phyloP scores from a whole-genome alignment of 345 rosid species.

The Gossypium anomalum region DNA sequence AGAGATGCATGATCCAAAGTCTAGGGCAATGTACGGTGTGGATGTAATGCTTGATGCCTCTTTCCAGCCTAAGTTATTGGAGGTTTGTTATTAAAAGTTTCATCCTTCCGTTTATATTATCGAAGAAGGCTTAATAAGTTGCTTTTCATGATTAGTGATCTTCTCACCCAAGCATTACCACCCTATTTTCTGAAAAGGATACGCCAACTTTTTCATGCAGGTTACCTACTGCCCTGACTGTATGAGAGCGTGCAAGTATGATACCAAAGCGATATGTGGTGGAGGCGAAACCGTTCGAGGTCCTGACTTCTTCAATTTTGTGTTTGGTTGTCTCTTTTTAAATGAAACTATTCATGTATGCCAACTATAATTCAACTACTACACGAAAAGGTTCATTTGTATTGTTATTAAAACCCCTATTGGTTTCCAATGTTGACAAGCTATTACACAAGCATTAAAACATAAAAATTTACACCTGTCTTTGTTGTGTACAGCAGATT shows the following conservation, averaged over 20 bases:
- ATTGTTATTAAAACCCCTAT: not conserved
- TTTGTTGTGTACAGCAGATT: not conserved
- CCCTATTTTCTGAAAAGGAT: not conserved
- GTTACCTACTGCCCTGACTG: constrained; percentile 95
- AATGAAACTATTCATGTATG: constrained; percentile 53
- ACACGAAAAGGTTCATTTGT: not conserved
- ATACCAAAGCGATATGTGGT: constrained; percentile 44
- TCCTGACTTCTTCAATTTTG: constrained; percentile 64
- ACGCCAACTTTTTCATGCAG: constrained; percentile 29
- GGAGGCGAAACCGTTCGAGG: constrained; percentile 41
- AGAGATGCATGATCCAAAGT: constrained; percentile 74
- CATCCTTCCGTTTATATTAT: not conserved
- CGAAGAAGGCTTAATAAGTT: no score
- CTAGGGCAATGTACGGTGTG: constrained; percentile 85
- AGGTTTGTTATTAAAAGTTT: constrained; percentile 48
- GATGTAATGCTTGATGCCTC: constrained; percentile 85
- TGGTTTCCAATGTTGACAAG: not conserved
- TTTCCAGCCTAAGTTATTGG: constrained; percentile 78
- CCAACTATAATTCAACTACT: constrained; percentile 39
- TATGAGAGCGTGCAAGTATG: constrained; percentile 83
- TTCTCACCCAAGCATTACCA: not conserved
- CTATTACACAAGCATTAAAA: constrained; percentile 7
- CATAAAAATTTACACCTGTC: not conserved
- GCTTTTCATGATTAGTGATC: no score
- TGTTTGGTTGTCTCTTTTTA: constrained; percentile 78